phyloP scores from a whole-genome alignment of 371 early-diverging fungal species.

The Apophysomyces ossiformis region DNA sequence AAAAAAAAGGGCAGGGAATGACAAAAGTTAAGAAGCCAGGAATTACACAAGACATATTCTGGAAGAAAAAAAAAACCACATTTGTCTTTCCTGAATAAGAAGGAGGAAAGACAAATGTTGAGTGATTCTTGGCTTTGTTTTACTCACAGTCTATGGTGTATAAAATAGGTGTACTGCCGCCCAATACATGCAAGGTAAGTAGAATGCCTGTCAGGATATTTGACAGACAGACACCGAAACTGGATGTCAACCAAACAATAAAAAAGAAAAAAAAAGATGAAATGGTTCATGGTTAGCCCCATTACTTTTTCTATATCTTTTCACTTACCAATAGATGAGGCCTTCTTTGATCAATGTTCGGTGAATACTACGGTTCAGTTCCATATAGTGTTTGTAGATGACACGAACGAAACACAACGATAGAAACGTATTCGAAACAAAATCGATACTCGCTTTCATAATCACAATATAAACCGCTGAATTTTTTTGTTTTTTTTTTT shows the following conservation, averaged over 20 bases:
- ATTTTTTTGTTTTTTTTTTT: background rate
- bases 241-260: conserved; percentile 4
- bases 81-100: background rate
- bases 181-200: conserved; percentile 32
- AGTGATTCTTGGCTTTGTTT: background rate
- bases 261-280: conserved; percentile 6
- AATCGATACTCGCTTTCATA: conserved; percentile 43
- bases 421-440: conserved; percentile 44
- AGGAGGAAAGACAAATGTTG: background rate
- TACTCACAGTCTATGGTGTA: conserved; percentile 55
- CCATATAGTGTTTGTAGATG: conserved; percentile 46
- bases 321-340: conserved; percentile 43
- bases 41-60: too few species aligned
- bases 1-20: background rate
- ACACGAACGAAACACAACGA: conserved; percentile 49
- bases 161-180: conserved; percentile 45
- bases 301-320: background rate
- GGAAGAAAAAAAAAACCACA: too few species aligned
- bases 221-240: conserved; percentile 52
- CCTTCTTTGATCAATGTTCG: conserved; percentile 44
- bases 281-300: background rate
- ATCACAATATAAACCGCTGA: conserved; percentile 41
- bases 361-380: conserved; percentile 45
- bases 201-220: conserved; percentile 50
- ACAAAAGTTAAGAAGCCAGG: background rate